phyloP scores from a whole-genome alignment of 192 early-diverging fungal genomes.

The Funneliformis geosporum region DNA sequence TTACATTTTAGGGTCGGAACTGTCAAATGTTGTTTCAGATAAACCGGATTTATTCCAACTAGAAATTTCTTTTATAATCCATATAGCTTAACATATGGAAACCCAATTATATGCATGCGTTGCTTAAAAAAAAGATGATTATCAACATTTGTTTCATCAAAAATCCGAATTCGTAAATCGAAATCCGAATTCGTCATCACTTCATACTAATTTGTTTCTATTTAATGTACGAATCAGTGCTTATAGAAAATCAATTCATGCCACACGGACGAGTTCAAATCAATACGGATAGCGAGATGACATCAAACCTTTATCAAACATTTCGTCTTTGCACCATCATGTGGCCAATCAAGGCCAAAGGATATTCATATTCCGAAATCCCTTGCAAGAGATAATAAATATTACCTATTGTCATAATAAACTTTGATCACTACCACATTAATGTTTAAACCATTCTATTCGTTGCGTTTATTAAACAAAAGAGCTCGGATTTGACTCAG shows the following conservation, averaged over 20 bases:
- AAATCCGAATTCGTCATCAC: neutral
- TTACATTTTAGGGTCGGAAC: neutral
- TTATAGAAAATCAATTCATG: neutral
- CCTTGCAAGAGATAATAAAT: too few species aligned
- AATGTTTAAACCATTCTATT: too few species aligned
- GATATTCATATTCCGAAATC: too few species aligned
- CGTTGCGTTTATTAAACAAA: too few species aligned
- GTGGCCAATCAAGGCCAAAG: too few species aligned
- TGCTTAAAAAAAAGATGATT: neutral
- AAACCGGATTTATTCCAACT: too few species aligned
- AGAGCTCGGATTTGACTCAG: too few species aligned
- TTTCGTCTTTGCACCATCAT: too few species aligned
- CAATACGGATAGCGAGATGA: too few species aligned
- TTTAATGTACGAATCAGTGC: neutral
- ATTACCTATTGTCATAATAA: too few species aligned
- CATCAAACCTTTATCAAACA: neutral
- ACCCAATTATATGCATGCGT: neutral
- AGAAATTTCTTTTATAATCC: neutral
- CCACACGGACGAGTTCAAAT: too few species aligned
- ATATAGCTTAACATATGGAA: neutral
- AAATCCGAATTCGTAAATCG: neutral
- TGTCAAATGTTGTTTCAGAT: neutral
- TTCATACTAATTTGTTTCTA: neutral
- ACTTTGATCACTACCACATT: too few species aligned
- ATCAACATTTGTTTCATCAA: neutral